Percentiles rank a stretch among this genome's conserved stretches.
These are phyloP conservation scores for Dioszegia hungarica DNA, from an alignment of 768 basidiomycete species.

Conservation along the genomic window DNA sequence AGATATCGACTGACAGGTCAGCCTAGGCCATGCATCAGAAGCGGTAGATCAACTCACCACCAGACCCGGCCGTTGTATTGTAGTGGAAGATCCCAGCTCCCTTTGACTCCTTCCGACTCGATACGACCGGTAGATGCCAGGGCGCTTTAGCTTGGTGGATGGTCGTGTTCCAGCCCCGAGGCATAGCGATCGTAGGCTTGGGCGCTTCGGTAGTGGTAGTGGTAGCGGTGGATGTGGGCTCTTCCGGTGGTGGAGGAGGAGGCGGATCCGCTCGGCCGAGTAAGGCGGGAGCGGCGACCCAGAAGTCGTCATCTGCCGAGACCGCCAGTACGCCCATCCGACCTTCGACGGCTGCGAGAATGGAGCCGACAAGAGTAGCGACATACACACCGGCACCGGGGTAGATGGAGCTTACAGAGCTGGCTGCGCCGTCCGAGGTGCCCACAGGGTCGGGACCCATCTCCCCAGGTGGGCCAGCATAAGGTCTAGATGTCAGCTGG, in stretches of 20 bases:
- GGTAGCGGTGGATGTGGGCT: too few relatives aligned
- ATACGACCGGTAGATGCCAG: conserved; percentile 3
- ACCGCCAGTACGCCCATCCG: background rate
- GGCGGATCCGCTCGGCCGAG: background rate
- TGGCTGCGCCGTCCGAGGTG: conserved; percentile 2
- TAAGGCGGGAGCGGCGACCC: background rate
- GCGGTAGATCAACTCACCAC: background rate
- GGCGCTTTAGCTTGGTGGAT: conserved; percentile 3
- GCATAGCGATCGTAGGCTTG: conserved; percentile 2
- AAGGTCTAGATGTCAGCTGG: background rate
- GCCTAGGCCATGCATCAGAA: background rate
- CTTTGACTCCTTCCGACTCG: background rate
- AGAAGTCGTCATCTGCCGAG: conserved; percentile 7
- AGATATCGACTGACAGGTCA: conserved; percentile 4
- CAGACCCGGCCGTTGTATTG: conserved; percentile 6
- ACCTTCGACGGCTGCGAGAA: conserved; percentile 3
- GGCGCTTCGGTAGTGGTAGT: background rate
- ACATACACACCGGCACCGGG: conserved; percentile 8
- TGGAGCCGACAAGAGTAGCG: conserved; percentile 6
- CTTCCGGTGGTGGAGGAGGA: background rate
- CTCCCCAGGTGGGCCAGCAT: conserved; percentile 5
- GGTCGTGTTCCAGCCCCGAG: conserved; percentile 8
- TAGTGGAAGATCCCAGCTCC: background rate
- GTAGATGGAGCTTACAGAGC: background rate
- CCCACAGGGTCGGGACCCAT: conserved; percentile 1